Percentiles rank a stretch among this genome's conserved stretches.
Evolutionary conservation across 768 basidiomycete genomes (phyloP).

Genomic region (Termitomyces sp.): DNA sequence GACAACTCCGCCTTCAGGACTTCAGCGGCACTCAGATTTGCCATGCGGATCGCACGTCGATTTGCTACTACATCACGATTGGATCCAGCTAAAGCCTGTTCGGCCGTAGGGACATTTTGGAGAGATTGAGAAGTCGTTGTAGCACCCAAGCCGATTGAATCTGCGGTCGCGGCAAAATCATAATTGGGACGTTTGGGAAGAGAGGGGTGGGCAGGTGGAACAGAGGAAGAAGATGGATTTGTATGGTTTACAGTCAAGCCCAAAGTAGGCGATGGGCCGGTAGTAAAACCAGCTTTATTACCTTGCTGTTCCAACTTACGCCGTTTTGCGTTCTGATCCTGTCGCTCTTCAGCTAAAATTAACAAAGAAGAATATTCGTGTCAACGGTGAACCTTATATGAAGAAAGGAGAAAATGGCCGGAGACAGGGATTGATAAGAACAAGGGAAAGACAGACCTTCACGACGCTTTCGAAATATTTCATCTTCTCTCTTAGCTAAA

Average conservation of each 20-base stretch:
- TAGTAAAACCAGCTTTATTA: slow-evolving; percentile 29
- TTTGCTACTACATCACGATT: slow-evolving; percentile 90
- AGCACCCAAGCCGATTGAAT: slow-evolving; percentile 73
- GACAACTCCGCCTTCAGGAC: slow-evolving; percentile 87
- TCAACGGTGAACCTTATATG: slow-evolving; percentile 21
- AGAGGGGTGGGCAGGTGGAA: slow-evolving; percentile 44
- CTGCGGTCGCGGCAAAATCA: slow-evolving; percentile 71
- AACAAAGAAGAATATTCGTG: slow-evolving; percentile 19
- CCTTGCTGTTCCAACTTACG: slow-evolving; percentile 61
- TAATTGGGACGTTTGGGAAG: slow-evolving; percentile 61
- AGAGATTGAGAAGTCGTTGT: slow-evolving; percentile 53
- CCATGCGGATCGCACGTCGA: slow-evolving; percentile 86
- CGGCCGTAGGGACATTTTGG: slow-evolving; percentile 52
- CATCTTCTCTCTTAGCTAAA: slow-evolving; percentile 90
- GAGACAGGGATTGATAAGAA: slow-evolving; percentile 12
- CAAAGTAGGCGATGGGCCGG: slow-evolving; percentile 45
- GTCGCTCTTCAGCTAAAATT: slow-evolving; percentile 83
- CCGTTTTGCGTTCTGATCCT: slow-evolving; percentile 87
- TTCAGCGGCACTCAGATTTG: slow-evolving; percentile 95
- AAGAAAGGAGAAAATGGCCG: slow-evolving; percentile 11
- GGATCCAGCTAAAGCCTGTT: slow-evolving; percentile 76
- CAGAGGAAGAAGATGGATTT: slow-evolving; percentile 26
- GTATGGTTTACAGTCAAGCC: slow-evolving; percentile 42
- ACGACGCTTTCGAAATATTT: slow-evolving; percentile 87
- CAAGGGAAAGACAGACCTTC: slow-evolving; percentile 63